phyloP scores from a whole-genome alignment of 192 early-diverging fungal genomes.

The Neocallimastix lanati region DNA sequence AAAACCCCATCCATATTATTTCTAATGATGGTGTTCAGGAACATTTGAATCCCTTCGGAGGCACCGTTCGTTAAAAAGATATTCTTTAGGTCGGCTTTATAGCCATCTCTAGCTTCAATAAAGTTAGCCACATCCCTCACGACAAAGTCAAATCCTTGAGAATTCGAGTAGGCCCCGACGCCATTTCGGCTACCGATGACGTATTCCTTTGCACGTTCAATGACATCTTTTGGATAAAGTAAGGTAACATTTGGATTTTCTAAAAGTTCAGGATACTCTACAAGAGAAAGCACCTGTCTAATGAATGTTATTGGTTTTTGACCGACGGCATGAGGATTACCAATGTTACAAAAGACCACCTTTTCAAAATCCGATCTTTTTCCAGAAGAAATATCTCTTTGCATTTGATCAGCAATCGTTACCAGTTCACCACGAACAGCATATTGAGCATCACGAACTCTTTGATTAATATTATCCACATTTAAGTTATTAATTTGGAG shows the following conservation, averaged over 20 bases:
- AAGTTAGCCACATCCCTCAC: slow-evolving; percentile 72
- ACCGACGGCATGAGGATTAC: slow-evolving; percentile 75
- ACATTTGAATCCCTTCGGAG: slow-evolving; percentile 73
- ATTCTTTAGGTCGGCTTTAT: slow-evolving; percentile 54
- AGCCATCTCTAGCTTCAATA: slow-evolving; percentile 76
- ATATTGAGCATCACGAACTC: slow-evolving; percentile 64
- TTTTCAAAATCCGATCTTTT: slow-evolving; percentile 37
- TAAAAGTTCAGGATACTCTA: slow-evolving; percentile 58
- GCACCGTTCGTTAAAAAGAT: slow-evolving; percentile 91
- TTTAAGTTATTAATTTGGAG: neutral
- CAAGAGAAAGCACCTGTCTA: slow-evolving; percentile 74
- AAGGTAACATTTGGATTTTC: slow-evolving; percentile 20
- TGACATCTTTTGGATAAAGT: slow-evolving; percentile 72
- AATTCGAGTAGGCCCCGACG: slow-evolving; percentile 87
- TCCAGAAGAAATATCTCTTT: slow-evolving; percentile 12
- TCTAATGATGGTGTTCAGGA: slow-evolving; percentile 72
- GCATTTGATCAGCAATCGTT: slow-evolving; percentile 76
- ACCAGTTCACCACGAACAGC: slow-evolving; percentile 90
- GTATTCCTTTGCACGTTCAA: slow-evolving; percentile 63
- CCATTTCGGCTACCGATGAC: slow-evolving; percentile 45
- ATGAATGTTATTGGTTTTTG: slow-evolving; percentile 91
- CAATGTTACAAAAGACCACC: slow-evolving; percentile 72
- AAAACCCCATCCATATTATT: slow-evolving; percentile 69
- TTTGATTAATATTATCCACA: slow-evolving; percentile 51
- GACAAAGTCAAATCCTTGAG: slow-evolving; percentile 60